phyloP scores from a whole-genome alignment of 176 grass and related monocot genomes.

The Chrysopogon serrulatus region DNA sequence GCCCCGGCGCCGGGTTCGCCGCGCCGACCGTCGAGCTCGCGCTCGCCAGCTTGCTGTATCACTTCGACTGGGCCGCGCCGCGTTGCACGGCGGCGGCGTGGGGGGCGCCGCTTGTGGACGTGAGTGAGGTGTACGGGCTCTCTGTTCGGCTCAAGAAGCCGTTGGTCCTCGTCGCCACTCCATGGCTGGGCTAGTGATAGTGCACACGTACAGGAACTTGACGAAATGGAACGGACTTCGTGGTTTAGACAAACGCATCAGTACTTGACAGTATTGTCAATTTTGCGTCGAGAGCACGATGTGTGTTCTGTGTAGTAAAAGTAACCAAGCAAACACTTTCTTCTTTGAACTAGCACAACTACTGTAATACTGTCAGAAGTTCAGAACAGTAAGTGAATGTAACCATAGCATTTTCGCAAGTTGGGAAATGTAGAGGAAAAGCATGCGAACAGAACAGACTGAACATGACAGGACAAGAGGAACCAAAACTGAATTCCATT shows the following conservation, averaged over 20 bases:
- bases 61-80: conserved; percentile 26
- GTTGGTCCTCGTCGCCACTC: no score
- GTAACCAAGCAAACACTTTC: no score
- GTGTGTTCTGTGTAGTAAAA: no score
- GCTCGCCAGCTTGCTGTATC: conserved; percentile 6
- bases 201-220: no score
- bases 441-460: background rate
- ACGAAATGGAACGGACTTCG: no score
- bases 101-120: background rate
- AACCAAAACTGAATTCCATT: background rate
- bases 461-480: background rate
- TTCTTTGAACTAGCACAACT: background rate
- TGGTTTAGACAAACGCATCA: background rate
- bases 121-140: conserved; percentile 18
- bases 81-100: no score
- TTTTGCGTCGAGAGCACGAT: no score
- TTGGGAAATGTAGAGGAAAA: background rate
- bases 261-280: no score
- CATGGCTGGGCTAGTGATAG: no score
- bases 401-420: background rate
- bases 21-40: background rate
- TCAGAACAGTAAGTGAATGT: background rate
- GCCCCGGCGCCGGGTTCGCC: conserved; percentile 31
- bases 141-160: no score
- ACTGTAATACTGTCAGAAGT: background rate